Evolutionary conservation across 2,329 filamentous ascomycete species (phyloP), one percentile per base, ranked within the genome.

Genomic region (Botrytis tulipae): DNA sequence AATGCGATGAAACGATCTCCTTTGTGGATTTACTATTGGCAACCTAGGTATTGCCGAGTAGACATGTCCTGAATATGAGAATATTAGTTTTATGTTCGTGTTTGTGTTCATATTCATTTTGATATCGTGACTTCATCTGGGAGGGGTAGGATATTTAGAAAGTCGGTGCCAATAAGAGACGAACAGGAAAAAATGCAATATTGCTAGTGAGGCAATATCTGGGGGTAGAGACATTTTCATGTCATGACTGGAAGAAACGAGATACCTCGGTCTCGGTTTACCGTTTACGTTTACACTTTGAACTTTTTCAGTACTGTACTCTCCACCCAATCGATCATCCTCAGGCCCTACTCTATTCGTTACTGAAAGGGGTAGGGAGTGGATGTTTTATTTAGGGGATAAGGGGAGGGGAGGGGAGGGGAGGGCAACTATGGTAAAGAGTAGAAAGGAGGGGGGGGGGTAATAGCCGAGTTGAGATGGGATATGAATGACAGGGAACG

Each of bases 11-110:
- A 42, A 40, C n/a, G 35, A 68, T 68, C 29, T 68, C 35, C 25
- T 57, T 42, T 51, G 37, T 57, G 37, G 48, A 42, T 57, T 57
- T 68, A 54, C 35, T 42, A 42, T n/a, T 42, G 48, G 37, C 66
- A 42, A 57, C 48, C 9, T 68, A 68, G 35, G n/a, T 42, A 57
- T 42, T 54, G 35, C 35, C 18, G 32, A 68, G 37, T 68, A 57
- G 25, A 68, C 42, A 25, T 68, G 54, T 57, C 48, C 37, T 68
- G 35, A 68, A 68, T 40, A 68, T 57, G 66, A 68, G 42, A n/a
- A 57, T 42, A 57, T 57, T 42, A 68, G 35, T 42, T 57, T 68
- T 57, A 40, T 57, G 18, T 57, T 68, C 18, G 14, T 63, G 40
- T 22, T 20, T 63, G n/a, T 20, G n/a, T 63, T 18, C n/a, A 29